Base-by-base conservation (phyloP, 257 asterid genomes). In the Buddleja alternifolia region DNA sequence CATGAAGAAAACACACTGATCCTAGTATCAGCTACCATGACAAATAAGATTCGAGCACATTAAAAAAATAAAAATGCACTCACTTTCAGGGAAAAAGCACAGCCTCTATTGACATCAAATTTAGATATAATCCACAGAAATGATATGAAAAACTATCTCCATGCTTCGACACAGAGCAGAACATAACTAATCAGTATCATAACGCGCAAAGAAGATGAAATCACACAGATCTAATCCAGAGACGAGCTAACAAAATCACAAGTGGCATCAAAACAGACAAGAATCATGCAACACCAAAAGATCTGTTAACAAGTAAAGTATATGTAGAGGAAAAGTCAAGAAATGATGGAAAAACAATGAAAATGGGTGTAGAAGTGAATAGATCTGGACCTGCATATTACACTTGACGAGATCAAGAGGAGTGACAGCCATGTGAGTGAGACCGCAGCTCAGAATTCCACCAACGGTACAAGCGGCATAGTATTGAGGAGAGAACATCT, bases 381-480 rank as follows among this genome's bases (percentile, higher is more conserved):
- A 74, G 87, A 80, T 81, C 88, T 81, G 72, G 16, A 89, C 98
- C 95, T 92, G 98, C 98, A 92, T 92, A 77, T 92, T 92, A 79
- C 98, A 92, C 73, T 92, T 92, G 92, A 89, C 98, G 46, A 92
- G 93, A 77, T 92, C 98, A 19, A 92, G 98, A 71, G 98, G 98
- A 57, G 96, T 92, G 75, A 92, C 98, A 53, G 98, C 61, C 96
- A 75, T 92, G 75, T 92, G 98, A 29, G 98, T 92, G 37, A 92
- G 93, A 45, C 98, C 98, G 71, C 97, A 92, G 81, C 98, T 92
- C 68, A 92, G 83, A 20, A 92, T 84, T 67, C 98, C 98, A 60
- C 98, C 98, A 72, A 14, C 78, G 0, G 98, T 89, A 69, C 96
- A 92, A 24, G 96, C 98, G 19, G 90, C 94, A 64, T 92, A 92